Evolutionary conservation across 257 asterid species (phyloP).

Genomic region (Solanum chiquidenum): DNA sequence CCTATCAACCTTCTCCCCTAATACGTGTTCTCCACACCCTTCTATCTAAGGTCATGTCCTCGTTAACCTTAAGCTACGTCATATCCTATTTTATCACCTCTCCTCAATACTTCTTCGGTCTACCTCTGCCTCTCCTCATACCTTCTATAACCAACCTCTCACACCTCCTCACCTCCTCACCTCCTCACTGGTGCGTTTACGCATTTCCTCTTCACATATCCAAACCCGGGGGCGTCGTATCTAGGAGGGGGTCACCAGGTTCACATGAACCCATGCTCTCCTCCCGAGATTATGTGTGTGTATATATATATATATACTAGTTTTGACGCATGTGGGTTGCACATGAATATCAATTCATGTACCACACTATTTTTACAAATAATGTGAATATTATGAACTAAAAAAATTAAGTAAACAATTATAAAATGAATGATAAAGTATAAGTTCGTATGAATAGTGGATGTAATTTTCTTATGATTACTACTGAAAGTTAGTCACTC

Average conservation of each 20-base stretch:
- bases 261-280: too few relatives aligned
- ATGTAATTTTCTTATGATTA: neutral
- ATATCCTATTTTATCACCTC: neutral
- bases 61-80: neutral
- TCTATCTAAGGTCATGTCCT: neutral
- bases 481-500: neutral
- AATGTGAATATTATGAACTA: neutral
- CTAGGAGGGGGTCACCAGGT: too few relatives aligned
- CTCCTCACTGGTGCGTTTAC: neutral
- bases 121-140: neutral
- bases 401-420: neutral
- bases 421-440: neutral
- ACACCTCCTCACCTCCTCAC: neutral
- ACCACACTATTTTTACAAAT: neutral
- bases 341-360: neutral
- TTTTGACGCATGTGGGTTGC: neutral
- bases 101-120: neutral
- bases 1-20: neutral
- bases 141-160: neutral
- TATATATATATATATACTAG: too few relatives aligned
- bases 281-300: neutral
- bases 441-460: neutral
- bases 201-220: neutral
- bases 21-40: neutral
- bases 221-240: neutral